Evolutionary conservation across 2,329 filamentous ascomycete genomes (phyloP), one percentile per base, ranked within the genome.

Genomic region (Ascocoryne sarcoides): DNA sequence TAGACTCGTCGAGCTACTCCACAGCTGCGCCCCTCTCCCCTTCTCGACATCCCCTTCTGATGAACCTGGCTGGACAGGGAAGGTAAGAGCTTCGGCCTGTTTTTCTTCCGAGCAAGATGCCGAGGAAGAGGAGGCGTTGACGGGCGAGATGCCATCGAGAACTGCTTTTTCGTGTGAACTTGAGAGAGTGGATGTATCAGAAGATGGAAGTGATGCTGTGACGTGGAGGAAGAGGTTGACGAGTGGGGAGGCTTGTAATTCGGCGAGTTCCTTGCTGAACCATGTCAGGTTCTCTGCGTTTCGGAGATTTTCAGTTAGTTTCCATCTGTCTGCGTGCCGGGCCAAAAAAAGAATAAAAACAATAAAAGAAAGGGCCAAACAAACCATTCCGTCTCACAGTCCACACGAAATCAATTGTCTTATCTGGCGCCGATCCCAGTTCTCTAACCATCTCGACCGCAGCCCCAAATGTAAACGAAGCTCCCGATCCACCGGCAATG

Each of bases 401-500:
- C 69, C 69, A 72, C 21, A 71, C 65, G 39, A 73, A 69, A 2
- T 68, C 65, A 32, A 73, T 45, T n/a, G 20, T 44, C n/a, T 34
- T 43, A 57, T 18, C 58, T 36, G 14, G 47, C 56, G 42, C 64
- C 62, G 15, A 55, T 53, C 2, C 61, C 60, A 19, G 57, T 54
- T 26, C 62, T 53, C 62, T 60, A 3, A 70, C 57, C 41, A 70
- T 60, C 43, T 70, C 67, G 9, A 65, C 56, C 1, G 65, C 67
- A 23, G 72, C 56, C 10, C 68, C 68, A 44, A 72, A 70, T 0
- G 67, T 69, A 54, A 79, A 81, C 26, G 69, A 76, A 2, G 72
- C 75, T 3, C 77, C 76, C 38, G 72, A 74, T 3, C 76, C 76
- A 10, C 75, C 76, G 3, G 74, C 73, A 23, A 80, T 64, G 31